These are phyloP conservation scores for Trichophyton benhamiae DNA, from an alignment of 2,329 filamentous ascomycete genomes.

Conservation along the genomic window DNA sequence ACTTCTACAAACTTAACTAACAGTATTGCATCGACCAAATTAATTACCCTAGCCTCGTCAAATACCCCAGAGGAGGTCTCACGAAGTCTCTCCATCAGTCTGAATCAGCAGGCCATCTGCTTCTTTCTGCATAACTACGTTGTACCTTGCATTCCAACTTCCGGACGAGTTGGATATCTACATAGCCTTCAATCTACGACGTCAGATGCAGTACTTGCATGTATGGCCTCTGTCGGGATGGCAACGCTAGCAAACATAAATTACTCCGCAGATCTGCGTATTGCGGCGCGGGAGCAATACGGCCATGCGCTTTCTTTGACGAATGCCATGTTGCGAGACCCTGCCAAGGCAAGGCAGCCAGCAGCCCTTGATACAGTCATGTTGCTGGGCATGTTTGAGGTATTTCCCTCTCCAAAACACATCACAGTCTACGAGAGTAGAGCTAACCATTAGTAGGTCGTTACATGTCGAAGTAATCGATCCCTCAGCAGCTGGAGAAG, in stretches of 20 bases:
- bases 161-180: conserved; percentile 17
- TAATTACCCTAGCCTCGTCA: neutral
- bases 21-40: neutral
- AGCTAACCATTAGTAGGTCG: conserved; percentile 18
- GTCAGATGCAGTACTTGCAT: conserved; percentile 28
- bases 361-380: conserved; percentile 43
- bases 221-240: conserved; percentile 47
- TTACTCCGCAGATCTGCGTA: conserved; percentile 36
- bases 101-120: conserved; percentile 24
- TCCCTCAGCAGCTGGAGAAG: conserved; percentile 42
- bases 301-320: conserved; percentile 40
- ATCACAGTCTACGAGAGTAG: too few relatives aligned
- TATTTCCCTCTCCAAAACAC: conserved; percentile 21
- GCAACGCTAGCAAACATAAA: conserved; percentile 46
- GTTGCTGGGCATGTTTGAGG: conserved; percentile 51
- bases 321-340: conserved; percentile 23
- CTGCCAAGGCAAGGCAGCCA: conserved; percentile 26
- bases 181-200: conserved; percentile 16
- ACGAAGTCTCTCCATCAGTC: conserved; percentile 1
- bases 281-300: conserved; percentile 43
- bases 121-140: conserved; percentile 28
- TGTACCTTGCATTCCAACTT: conserved; percentile 21
- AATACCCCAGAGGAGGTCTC: neutral
- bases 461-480: conserved; percentile 32
- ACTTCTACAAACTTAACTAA: neutral